Evolutionary conservation across 495 filamentous ascomycete species (phyloP), one percentile per base, ranked within the genome.

Genomic region (Aspergillus saccharolyticus): DNA sequence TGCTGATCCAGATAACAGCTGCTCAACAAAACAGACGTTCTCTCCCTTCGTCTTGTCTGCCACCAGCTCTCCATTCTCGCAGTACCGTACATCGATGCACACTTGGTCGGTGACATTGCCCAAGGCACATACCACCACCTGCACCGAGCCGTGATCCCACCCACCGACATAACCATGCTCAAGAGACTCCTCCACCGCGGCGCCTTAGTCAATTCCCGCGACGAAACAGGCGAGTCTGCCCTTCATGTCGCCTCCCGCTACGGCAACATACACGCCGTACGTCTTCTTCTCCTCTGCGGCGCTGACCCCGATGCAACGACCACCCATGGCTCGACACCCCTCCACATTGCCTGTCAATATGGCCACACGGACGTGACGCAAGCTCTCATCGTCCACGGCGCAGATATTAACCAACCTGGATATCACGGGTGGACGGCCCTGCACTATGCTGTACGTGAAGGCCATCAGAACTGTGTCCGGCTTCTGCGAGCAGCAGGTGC

Each of bases 281-380:
- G 21, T 16, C 18, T 16, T 17, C 42, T 55, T 3, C 42, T 55
- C 24, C 15, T 3, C n/a, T 22, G 19, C 16, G 42, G 52, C 33
- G 39, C 17, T n/a, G 25, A 12, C 1, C 10, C 24, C 14, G 42
- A 54, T 22, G 52, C 43, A 18, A 10, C 22, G 12, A 24, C 19
- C 17, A 10, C 16, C 14, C 42, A 44, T 54, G 17, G 0, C 15
- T 54, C 33, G 52, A 54, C 52, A 42, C 18, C 52, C 19, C n/a
- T 47, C 21, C 53, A 28, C n/a, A 42, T 55, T 3, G 53, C 42
- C 15, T 28, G 39, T 46, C 53, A 43, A 33, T 55, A 55, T 30
- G 53, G 53, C 25, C 21, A 55, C 33, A 28, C 20, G 8, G 43
- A 55, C 28, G 18, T 55, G 1, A 16, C 12, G 4, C 2, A 44